These are phyloP conservation scores for Chrysophaeum taylorii DNA, from an alignment of 352 stramenopile genomes.

Conservation along the genomic window DNA sequence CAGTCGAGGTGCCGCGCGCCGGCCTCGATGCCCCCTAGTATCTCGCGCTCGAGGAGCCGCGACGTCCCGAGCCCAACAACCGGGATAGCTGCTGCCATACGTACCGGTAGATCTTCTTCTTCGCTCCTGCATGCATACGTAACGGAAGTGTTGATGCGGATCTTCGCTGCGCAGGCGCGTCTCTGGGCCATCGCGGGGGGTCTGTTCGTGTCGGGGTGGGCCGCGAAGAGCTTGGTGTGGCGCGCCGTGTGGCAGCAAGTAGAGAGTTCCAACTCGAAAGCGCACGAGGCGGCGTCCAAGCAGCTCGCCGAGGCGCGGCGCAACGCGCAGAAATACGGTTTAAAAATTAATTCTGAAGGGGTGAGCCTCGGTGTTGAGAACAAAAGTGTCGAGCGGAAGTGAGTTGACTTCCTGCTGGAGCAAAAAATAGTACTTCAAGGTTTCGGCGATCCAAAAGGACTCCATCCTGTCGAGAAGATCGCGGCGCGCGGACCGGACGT, in stretches of 20 bases:
- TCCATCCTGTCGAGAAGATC: constrained; percentile 89
- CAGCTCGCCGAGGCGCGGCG: background rate
- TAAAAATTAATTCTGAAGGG: constrained; percentile 54
- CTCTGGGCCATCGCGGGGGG: background rate
- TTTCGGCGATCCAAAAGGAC: constrained; percentile 96
- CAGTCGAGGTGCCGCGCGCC: constrained; percentile 55
- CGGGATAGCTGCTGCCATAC: too few relatives aligned
- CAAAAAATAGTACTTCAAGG: constrained; percentile 96
- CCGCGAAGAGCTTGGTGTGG: background rate
- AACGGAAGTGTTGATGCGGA: too few relatives aligned
- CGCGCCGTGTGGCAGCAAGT: background rate
- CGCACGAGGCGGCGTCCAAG: too few relatives aligned
- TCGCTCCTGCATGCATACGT: too few relatives aligned
- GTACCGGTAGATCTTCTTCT: too few relatives aligned
- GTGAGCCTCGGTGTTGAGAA: constrained; percentile 92
- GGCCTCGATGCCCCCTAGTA: background rate
- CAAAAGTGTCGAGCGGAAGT: constrained; percentile 78
- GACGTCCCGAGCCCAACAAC: background rate
- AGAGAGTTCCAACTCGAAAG: background rate
- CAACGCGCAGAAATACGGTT: background rate
- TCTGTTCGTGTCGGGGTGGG: background rate
- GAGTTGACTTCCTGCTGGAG: constrained; percentile 66
- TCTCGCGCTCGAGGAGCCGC: background rate
- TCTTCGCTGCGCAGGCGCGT: too few relatives aligned
- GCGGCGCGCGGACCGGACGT: constrained; percentile 41